Base-by-base conservation (phyloP, 768 basidiomycete genomes). In the Lactarius trivialis region DNA sequence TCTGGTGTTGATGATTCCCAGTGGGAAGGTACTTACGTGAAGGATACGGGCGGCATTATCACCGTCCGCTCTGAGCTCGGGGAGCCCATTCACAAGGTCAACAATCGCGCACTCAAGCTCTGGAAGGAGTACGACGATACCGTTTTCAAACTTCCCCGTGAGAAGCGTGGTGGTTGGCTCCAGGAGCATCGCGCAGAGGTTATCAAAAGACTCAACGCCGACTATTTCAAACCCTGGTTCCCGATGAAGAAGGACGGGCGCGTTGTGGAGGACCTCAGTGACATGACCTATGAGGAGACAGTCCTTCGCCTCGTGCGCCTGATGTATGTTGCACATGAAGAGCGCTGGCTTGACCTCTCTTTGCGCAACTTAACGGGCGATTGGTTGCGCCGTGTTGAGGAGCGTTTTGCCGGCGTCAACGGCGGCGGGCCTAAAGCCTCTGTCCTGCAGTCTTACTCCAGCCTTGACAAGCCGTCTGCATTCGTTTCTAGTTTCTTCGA, bases 81-180 rank as follows among this genome's bases (percentile, higher is more conserved):
- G 43, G 97, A 99, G 74, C 97, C 97, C 12, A 98, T 98, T 69
- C 97, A 99, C 79, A 99, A 99, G 80, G 91, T 99, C 71, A 95
- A 97, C 36, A 99, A 88, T 45, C 90, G 97, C 53, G 97, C 84
- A 37, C 92, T 99, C 74, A 98, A 91, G 79, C 81, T 99, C 45
- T 99, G 97, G 97, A 93, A 94, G 75, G 95, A 98, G 78, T 98
- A 98, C 72, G 97, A 99, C 70, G 87, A 96, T 69, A 92, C 87
- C 26, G 90, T 99, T 60, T 99, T 98, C 83, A 89, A 87, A 73
- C 74, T 98, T 68, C 87, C 96, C 11, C 93, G 94, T 78, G 97
- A 98, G 78, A 99, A 99, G 81, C 88, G 96, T 52, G 80, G 75
- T 15, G 81, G 83, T 0, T 99, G 96, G 96, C 78, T 98, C 67